Base-by-base conservation (phyloP, 805 yeast species). In the Ogataea henricii region DNA sequence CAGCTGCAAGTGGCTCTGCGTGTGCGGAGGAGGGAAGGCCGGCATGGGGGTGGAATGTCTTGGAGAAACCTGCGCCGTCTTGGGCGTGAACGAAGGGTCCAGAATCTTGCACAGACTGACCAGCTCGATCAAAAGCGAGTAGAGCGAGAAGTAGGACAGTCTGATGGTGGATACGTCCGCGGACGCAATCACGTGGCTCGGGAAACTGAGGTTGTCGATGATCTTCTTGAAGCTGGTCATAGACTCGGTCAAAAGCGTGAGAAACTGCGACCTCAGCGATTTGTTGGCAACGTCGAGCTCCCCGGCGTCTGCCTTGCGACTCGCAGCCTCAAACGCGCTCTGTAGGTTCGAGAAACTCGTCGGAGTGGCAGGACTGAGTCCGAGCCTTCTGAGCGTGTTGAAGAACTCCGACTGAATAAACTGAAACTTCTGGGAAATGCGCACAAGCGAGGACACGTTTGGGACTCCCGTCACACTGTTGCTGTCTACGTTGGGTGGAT, bases 91-190 rank as follows among this genome's bases (percentile, higher is more conserved):
- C 35, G 55, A 20, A 3, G 69, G 67, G 10, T 60, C 55, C 9
- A 66, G 45, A 2, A 58, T 45, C 42, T 59, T 53, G 40, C 64
- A 63, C 13, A 62, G 43, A 20, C 55, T 48, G 6, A 58, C 33
- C 14, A 63, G 40, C 39, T 66, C 70, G 23, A 65, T 51, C 20
- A 63, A 51, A n/a, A 65, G 45, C 3, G 70, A 63, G 36, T 57
- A 56, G 4, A 66, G 23, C 8, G 63, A 41, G 34, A 62, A 62
- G 30, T 63, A 66, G 1, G 58, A 40, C 44, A 63, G 22, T 51
- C 68, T 52, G 5, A 64, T 39, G 6, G 57, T 22, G 33, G 59
- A 61, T n/a, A 47, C 25, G 37, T 44, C 35, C 22, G 46, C 13
- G 10, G 52, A 18, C 18, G 52, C 29, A 1, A 45, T 27, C 21